Percentiles rank a stretch among this genome's conserved stretches.
Evolutionary conservation across 164 flowering plant species (phyloP).

Genomic region (Nymphaea colorata): DNA sequence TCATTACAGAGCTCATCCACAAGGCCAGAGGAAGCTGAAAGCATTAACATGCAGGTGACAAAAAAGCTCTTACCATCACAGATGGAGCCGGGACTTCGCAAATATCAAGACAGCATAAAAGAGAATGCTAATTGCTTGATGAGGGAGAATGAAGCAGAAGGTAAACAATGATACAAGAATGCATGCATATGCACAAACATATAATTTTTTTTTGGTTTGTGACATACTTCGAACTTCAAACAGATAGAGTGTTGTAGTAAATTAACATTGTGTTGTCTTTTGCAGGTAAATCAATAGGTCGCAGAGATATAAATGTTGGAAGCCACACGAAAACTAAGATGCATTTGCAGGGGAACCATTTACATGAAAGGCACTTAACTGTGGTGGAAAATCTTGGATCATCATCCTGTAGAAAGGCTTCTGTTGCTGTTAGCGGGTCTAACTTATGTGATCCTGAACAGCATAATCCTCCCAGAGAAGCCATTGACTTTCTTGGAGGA

Average conservation of each 20-base stretch:
- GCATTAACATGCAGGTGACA: slow-evolving; percentile 22
- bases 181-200: not conserved
- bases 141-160: not conserved
- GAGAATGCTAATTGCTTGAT: not conserved
- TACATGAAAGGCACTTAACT: not conserved
- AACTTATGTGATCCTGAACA: slow-evolving; percentile 11
- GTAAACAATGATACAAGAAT: not conserved
- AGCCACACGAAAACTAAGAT: not conserved
- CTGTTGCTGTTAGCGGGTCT: slow-evolving; percentile 13
- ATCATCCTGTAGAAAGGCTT: slow-evolving; percentile 10
- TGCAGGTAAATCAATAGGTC: too few species aligned
- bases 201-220: not conserved
- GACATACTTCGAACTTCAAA: not conserved
- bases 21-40: slow-evolving; percentile 63
- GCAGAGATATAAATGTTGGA: too few species aligned
- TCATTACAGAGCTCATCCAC: slow-evolving; percentile 87
- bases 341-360: slow-evolving; percentile 4
- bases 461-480: slow-evolving; percentile 31
- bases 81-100: slow-evolving; percentile 7
- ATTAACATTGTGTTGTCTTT: too few species aligned
- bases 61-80: slow-evolving; percentile 22
- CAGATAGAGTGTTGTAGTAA: too few species aligned
- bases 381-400: slow-evolving; percentile 9
- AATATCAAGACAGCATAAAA: not conserved
- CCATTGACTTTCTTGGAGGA: slow-evolving; percentile 74